These are phyloP conservation scores for Oenanthe sinensis DNA, from an alignment of 129 eudicot genomes.

Conservation along the genomic window DNA sequence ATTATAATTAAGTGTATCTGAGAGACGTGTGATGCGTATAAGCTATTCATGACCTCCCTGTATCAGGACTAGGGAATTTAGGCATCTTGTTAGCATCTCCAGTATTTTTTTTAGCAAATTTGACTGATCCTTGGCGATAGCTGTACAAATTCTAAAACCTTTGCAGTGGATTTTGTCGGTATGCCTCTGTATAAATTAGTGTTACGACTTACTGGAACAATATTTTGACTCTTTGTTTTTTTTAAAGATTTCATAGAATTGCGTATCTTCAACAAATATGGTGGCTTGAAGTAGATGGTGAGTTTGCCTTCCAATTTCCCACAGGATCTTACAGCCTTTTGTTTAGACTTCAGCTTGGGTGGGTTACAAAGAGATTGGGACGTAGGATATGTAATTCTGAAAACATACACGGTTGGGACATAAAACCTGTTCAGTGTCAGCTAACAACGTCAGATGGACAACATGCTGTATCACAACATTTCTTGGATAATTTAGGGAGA, in stretches of 20 bases:
- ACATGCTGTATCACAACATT: conserved; percentile 32
- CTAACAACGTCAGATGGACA: conserved; percentile 63
- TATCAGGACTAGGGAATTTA: background rate
- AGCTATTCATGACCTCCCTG: background rate
- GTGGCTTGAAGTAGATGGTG: conserved; percentile 77
- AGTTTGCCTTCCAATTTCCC: conserved; percentile 47
- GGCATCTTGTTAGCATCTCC: conserved; percentile 2
- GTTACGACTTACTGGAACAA: background rate
- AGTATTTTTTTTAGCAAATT: background rate
- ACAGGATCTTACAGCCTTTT: conserved; percentile 47
- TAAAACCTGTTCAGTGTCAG: conserved; percentile 59
- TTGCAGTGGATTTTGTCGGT: background rate
- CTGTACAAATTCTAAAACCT: background rate
- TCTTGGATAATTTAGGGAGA: conserved; percentile 44
- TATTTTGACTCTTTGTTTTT: background rate
- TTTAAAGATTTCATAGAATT: conserved; percentile 35
- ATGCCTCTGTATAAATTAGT: background rate
- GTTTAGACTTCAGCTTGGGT: conserved; percentile 62
- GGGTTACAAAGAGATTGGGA: conserved; percentile 37
- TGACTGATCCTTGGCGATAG: background rate
- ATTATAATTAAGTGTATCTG: background rate
- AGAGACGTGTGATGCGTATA: background rate
- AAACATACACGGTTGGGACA: conserved; percentile 69
- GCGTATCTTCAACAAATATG: conserved; percentile 76
- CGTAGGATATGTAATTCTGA: conserved; percentile 30